Base-by-base conservation (phyloP, 2,329 filamentous ascomycete species). In the Penicillium sp. region DNA sequence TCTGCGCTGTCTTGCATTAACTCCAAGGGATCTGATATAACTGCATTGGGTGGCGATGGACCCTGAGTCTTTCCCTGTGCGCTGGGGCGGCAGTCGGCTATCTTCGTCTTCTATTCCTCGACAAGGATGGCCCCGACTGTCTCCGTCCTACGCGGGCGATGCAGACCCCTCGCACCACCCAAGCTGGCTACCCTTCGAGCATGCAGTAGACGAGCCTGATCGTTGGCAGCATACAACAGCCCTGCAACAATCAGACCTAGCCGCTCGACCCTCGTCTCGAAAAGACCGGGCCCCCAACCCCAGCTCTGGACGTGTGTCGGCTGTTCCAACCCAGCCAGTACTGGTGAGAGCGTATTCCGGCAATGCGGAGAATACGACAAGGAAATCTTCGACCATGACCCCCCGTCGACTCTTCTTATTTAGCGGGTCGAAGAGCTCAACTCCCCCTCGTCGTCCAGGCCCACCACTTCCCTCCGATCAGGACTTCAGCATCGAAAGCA, bases 401-500 rank as follows among this genome's bases (percentile, higher is more conserved):
- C 51, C 54, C 17, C 58, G 57, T 39, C 57, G 55, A 30, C 51
- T 59, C 8, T 62, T 65, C 33, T 54, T 57, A 7, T 63, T 60
- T 14, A 43, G 48, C n/a, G 43, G 50, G 13, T 39, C 42, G 21
- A 50, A 39, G 31, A 46, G 46, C 39, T 53, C 54, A n/a, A 17
- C 42, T 19, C 35, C 37, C 14, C n/a, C 53, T 16, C 54, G 52
- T 21, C 39, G 48, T 32, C 41, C 55, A n/a, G 53, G 53, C 8
- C 54, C 61, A 2, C 55, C 60, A 27, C 52, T 73, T 7, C 76
- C 77, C 7, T 64, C 73, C 3, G 63, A 72, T 13, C 67, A 75
- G 15, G 74, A 75, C 38, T 80, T 79, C 55, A 74, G 73, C 34
- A 79, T 80, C 49, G 74, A 73, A 19, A 70, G 71, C 18, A 78